phyloP scores from a whole-genome alignment of 768 basidiomycete species.

The Xerocomus spinulosus region DNA sequence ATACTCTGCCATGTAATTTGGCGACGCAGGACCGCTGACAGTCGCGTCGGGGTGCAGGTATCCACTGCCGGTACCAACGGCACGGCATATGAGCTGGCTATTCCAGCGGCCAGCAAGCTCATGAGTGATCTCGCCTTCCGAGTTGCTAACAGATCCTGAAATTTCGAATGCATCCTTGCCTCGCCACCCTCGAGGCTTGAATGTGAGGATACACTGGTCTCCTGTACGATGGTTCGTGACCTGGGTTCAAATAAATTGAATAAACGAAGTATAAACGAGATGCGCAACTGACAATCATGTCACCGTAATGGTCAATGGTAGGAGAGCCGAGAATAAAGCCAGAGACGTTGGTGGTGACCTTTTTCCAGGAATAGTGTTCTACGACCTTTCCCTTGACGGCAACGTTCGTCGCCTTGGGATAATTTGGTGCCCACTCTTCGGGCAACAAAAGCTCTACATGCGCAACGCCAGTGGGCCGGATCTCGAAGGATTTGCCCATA shows the following conservation, averaged over 20 bases:
- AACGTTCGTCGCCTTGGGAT: conserved; percentile 52
- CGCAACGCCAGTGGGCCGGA: conserved; percentile 90
- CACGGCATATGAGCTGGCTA: conserved; percentile 85
- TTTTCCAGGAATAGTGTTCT: conserved; percentile 96
- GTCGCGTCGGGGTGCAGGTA: conserved; percentile 69
- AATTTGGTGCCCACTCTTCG: conserved; percentile 53
- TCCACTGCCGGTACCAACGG: conserved; percentile 55
- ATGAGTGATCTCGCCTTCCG: conserved; percentile 60
- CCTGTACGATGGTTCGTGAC: conserved; percentile 87
- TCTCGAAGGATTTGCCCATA: conserved; percentile 95
- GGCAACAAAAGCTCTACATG: conserved; percentile 82
- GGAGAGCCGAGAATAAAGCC: conserved; percentile 91
- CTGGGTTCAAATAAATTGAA: conserved; percentile 25
- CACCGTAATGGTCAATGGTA: conserved; percentile 90
- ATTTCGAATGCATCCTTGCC: conserved; percentile 92
- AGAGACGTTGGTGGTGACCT: conserved; percentile 86
- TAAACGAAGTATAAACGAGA: background rate
- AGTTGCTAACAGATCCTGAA: conserved; percentile 74
- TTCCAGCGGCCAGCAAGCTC: conserved; percentile 97
- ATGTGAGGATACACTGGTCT: conserved; percentile 83
- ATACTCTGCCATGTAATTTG: conserved; percentile 57
- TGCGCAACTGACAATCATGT: conserved; percentile 71
- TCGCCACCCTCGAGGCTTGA: conserved; percentile 95
- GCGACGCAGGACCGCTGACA: conserved; percentile 42
- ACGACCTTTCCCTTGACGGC: conserved; percentile 51